Conservation (phyloP, 2,329 filamentous ascomycete species). For the Diaporthe vaccinii region DNA sequence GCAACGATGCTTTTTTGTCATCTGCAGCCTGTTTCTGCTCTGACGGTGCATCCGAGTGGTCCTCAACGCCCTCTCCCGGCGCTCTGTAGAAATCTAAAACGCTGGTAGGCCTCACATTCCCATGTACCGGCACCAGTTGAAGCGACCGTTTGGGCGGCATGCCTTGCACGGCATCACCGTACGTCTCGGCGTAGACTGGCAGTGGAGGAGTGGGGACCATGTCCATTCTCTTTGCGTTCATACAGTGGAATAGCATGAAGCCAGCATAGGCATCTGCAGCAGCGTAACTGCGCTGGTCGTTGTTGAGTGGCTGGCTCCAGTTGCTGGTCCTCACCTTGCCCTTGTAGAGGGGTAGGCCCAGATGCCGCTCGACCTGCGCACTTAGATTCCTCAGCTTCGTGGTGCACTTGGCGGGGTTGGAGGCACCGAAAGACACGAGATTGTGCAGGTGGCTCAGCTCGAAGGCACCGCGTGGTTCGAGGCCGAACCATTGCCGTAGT, state of each 20-base stretch:
- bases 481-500: slow-evolving; percentile 72
- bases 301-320: slow-evolving; percentile 77
- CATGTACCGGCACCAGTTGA: slow-evolving; percentile 12
- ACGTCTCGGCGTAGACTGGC: slow-evolving; percentile 77
- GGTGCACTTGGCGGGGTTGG: slow-evolving; percentile 61
- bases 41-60: not conserved
- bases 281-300: slow-evolving; percentile 79
- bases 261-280: slow-evolving; percentile 88
- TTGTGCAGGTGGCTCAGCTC: slow-evolving; percentile 88
- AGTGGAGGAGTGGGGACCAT: slow-evolving; percentile 79
- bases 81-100: slow-evolving; percentile 23
- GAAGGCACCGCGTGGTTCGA: slow-evolving; percentile 77
- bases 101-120: not conserved
- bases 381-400: slow-evolving; percentile 76
- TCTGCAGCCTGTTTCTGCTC: not conserved
- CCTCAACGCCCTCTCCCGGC: not conserved
- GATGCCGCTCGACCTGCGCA: slow-evolving; percentile 76
- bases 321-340: slow-evolving; percentile 79
- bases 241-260: slow-evolving; percentile 77
- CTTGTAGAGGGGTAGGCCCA: slow-evolving; percentile 83
- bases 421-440: slow-evolving; percentile 75
- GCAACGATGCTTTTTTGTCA: not conserved
- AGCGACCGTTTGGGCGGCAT: not conserved
- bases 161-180: slow-evolving; percentile 70
- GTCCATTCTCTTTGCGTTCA: slow-evolving; percentile 76